Evolutionary conservation across 306 rosid species (phyloP).

Genomic region (Styphnolobium japonicum): DNA sequence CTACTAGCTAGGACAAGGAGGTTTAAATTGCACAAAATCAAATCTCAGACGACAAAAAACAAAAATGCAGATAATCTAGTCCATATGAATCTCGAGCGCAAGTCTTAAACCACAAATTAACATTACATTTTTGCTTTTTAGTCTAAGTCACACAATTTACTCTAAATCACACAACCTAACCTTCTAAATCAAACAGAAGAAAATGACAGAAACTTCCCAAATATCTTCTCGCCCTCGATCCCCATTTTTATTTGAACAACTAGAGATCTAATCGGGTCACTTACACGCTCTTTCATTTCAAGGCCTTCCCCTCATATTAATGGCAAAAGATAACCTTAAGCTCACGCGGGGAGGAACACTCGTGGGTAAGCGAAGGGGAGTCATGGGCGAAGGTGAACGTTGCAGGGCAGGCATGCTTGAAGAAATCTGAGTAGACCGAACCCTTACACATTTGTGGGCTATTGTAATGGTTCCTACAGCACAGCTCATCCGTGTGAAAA

Average conservation of each 20-base stretch:
- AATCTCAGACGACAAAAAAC: no score
- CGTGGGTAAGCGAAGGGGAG: slow-evolving; percentile 69
- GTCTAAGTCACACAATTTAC: no score
- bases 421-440: slow-evolving; percentile 53
- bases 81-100: not conserved
- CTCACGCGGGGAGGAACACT: slow-evolving; percentile 90
- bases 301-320: not conserved
- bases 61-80: not conserved
- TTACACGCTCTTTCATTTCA: no score
- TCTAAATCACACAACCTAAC: not conserved
- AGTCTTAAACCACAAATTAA: not conserved
- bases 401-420: slow-evolving; percentile 74
- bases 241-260: not conserved
- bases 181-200: not conserved
- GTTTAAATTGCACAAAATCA: not conserved
- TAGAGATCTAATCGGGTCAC: slow-evolving; percentile 2
- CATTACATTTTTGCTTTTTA: not conserved
- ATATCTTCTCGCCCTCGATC: not conserved
- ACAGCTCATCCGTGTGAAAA: slow-evolving; percentile 53
- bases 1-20: not conserved
- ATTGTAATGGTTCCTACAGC: slow-evolving; percentile 74
- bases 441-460: slow-evolving; percentile 55
- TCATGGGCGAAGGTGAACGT: slow-evolving; percentile 76
- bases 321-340: slow-evolving; percentile 94
- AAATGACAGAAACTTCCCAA: not conserved